Evolutionary conservation across 345 rosid genomes (phyloP).

Genomic region (Leavenworthia alabamica): DNA sequence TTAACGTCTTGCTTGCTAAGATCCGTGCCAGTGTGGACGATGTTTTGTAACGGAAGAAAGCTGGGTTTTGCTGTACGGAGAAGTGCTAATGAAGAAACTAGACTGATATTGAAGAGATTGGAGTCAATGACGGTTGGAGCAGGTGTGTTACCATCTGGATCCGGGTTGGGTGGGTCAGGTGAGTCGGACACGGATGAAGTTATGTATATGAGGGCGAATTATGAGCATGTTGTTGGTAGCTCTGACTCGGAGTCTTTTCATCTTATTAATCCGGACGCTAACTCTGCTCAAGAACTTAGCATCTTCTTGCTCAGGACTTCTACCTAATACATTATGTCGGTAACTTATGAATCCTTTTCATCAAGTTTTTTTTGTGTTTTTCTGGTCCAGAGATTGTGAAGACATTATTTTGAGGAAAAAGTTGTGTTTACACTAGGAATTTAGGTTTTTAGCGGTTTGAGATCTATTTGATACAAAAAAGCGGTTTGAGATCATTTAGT

Average conservation of each 20-base stretch:
- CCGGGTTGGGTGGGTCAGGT: conserved; percentile 25
- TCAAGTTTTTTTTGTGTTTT: background rate
- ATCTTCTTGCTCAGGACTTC: conserved; percentile 64
- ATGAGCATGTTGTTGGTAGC: conserved; percentile 67
- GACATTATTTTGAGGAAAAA: background rate
- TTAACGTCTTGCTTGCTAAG: conserved; percentile 46
- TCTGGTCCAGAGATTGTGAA: background rate
- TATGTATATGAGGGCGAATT: conserved; percentile 79
- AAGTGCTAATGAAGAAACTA: conserved; percentile 40
- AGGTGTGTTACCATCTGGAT: conserved; percentile 52
- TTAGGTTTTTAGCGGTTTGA: background rate
- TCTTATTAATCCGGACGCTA: conserved; percentile 61
- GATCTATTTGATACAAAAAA: no score
- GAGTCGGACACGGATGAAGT: conserved; percentile 52
- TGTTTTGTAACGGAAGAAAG: conserved; percentile 62
- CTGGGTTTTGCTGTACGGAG: conserved; percentile 59
- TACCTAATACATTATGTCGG: background rate
- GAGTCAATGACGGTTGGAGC: conserved; percentile 79
- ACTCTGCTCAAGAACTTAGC: conserved; percentile 74
- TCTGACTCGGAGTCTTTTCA: conserved; percentile 83
- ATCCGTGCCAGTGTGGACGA: conserved; percentile 62
- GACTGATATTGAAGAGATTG: conserved; percentile 54
- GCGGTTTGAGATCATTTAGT: background rate
- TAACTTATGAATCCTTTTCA: conserved; percentile 32
- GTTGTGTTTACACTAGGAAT: background rate